A percentile compares a stretch with the other conserved stretches of the same genome.
These are phyloP conservation scores for Clarireedia paspali DNA, from an alignment of 2,329 filamentous ascomycete species.

Conservation along the genomic window DNA sequence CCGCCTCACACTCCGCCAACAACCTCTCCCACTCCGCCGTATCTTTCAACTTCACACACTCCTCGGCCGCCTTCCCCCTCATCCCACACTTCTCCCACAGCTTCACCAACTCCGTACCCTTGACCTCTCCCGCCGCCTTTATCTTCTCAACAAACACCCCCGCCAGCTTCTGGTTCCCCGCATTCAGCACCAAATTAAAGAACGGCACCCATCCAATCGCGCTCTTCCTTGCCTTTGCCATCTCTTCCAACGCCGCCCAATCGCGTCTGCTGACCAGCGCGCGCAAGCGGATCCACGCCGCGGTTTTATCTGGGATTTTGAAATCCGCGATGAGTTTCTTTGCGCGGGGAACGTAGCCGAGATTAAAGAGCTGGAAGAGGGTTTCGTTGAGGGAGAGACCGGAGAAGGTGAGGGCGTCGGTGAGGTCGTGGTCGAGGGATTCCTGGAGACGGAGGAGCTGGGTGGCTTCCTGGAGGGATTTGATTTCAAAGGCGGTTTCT, in stretches of 20 bases:
- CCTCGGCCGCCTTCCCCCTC: conserved; percentile 81
- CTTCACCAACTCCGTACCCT: conserved; percentile 51
- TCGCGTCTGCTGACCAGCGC: conserved; percentile 84
- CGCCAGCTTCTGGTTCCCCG: conserved; percentile 83
- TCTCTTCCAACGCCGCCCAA: conserved; percentile 88
- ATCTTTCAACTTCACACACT: conserved; percentile 78
- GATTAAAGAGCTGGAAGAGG: conserved; percentile 75
- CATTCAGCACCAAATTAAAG: conserved; percentile 80
- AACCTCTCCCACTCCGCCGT: conserved; percentile 65
- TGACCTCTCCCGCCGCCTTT: conserved; percentile 82
- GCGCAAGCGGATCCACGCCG: conserved; percentile 79
- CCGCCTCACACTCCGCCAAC: conserved; percentile 63
- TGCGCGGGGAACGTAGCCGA: conserved; percentile 76
- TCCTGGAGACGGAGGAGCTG: conserved; percentile 81
- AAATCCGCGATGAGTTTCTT: conserved; percentile 88
- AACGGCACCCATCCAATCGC: conserved; percentile 96
- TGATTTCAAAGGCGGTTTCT: conserved; percentile 67
- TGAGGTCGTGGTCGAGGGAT: conserved; percentile 75
- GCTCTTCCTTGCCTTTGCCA: conserved; percentile 68
- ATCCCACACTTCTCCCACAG: conserved; percentile 98
- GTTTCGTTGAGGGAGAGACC: conserved; percentile 88
- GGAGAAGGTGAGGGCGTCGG: conserved; percentile 55
- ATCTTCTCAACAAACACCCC: conserved; percentile 94
- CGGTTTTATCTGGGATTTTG: conserved; percentile 83
- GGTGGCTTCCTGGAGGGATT: conserved; percentile 70